Evolutionary conservation across 805 yeast species (phyloP).

Genomic region (Metschnikowia cubensis): DNA sequence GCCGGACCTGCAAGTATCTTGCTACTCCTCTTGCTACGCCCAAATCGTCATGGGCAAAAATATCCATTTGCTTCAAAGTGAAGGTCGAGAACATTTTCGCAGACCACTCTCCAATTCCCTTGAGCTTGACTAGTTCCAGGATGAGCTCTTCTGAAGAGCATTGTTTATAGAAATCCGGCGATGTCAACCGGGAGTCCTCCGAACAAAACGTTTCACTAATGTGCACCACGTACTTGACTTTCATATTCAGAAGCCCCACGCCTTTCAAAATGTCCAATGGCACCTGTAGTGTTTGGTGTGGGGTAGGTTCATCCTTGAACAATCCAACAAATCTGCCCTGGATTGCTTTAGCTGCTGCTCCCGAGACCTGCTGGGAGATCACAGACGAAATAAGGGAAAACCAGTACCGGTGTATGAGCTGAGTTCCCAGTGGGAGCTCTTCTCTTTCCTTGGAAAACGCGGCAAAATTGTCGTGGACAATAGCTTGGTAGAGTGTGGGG

Average conservation of each 20-base stretch:
- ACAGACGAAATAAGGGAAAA: constrained; percentile 38
- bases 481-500: constrained; percentile 31
- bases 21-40: constrained; percentile 84
- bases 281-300: constrained; percentile 41
- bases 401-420: constrained; percentile 32
- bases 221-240: constrained; percentile 57
- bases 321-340: constrained; percentile 40
- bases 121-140: constrained; percentile 47
- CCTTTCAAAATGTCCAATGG: constrained; percentile 48
- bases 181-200: constrained; percentile 29
- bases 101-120: constrained; percentile 83
- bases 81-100: constrained; percentile 83
- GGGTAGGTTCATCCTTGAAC: constrained; percentile 45
- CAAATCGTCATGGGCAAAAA: constrained; percentile 74
- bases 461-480: constrained; percentile 28
- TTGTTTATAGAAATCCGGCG: constrained; percentile 33
- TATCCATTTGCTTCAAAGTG: constrained; percentile 60
- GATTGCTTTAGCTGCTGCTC: constrained; percentile 74
- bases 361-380: constrained; percentile 73
- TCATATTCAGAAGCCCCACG: constrained; percentile 67
- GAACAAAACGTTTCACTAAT: constrained; percentile 50
- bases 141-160: constrained; percentile 44
- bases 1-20: constrained; percentile 53
- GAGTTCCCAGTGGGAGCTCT: constrained; percentile 8
- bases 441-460: constrained; percentile 15